Evolutionary conservation across 208 protist species (phyloP).

Genomic region (Leishmania mexicana): DNA sequence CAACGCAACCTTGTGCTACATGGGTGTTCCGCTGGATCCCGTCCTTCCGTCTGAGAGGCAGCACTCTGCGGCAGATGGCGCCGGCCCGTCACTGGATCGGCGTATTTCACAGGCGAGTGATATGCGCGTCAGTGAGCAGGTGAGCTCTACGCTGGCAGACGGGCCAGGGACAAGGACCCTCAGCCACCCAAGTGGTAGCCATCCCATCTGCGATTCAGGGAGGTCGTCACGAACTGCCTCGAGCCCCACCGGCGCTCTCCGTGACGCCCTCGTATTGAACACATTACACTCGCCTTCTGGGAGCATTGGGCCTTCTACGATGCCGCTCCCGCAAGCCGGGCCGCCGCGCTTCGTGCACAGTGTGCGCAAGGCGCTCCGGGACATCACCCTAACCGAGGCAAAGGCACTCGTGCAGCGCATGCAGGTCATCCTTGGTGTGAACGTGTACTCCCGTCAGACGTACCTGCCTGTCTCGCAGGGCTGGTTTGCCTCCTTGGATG

Average conservation of each 20-base stretch:
- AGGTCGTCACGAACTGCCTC: neutral
- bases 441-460: constrained; percentile 63
- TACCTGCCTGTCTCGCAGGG: constrained; percentile 77
- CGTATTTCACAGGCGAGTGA: neutral
- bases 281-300: constrained; percentile 8
- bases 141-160: neutral
- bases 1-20: constrained; percentile 62
- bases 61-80: neutral
- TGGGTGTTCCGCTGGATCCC: constrained; percentile 31
- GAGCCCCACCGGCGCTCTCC: neutral
- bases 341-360: constrained; percentile 57
- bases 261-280: neutral
- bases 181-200: neutral
- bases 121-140: neutral
- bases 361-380: constrained; percentile 57
- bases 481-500: constrained; percentile 55
- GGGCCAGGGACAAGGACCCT: neutral
- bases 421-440: constrained; percentile 55
- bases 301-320: neutral
- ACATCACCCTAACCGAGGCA: constrained; percentile 78
- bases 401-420: constrained; percentile 55
- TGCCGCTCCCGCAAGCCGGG: constrained; percentile 8
- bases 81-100: neutral
- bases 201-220: neutral
- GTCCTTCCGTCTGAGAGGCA: neutral